Percentiles rank a stretch among this genome's conserved stretches.
Conservation (phyloP, 768 basidiomycete genomes). For the Rhizopogon sp. region DNA sequence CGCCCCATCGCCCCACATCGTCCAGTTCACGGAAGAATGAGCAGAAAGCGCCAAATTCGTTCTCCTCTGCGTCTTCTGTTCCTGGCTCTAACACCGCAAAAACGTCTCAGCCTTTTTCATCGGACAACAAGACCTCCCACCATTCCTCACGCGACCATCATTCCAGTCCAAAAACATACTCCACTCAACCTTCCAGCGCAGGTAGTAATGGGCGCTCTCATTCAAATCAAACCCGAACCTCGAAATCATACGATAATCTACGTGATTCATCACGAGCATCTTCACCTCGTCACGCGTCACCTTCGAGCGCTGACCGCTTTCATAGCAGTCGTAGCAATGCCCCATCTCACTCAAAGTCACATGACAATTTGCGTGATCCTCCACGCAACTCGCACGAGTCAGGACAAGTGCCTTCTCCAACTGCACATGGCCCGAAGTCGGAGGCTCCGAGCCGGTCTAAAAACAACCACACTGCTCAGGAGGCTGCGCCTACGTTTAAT, state of each 20-base stretch:
- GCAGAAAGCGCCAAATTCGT: conserved; percentile 5
- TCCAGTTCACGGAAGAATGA: conserved; percentile 24
- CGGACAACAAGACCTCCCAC: conserved; percentile 3
- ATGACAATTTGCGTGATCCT: background rate
- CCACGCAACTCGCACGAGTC: background rate
- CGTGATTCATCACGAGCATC: conserved; percentile 14
- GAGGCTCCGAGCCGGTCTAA: background rate
- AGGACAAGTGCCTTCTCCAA: background rate
- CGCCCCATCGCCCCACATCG: conserved; percentile 27
- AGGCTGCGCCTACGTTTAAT: background rate
- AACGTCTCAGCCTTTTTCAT: conserved; percentile 6
- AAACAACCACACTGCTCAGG: background rate
- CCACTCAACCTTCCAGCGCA: conserved; percentile 7
- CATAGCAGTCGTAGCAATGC: background rate
- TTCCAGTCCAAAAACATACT: conserved; percentile 11
- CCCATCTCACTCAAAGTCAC: background rate
- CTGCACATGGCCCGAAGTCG: background rate
- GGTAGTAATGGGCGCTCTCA: conserved; percentile 9
- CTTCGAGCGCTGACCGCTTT: conserved; percentile 6
- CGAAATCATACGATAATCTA: conserved; percentile 19
- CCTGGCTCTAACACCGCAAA: conserved; percentile 8
- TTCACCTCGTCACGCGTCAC: background rate
- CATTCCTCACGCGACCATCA: conserved; percentile 7
- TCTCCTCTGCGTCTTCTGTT: conserved; percentile 9
- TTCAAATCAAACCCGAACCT: conserved; percentile 13